Evolutionary conservation across 345 rosid genomes (phyloP), one percentile per base, ranked within the genome.

Genomic region (Leavenworthia alabamica): DNA sequence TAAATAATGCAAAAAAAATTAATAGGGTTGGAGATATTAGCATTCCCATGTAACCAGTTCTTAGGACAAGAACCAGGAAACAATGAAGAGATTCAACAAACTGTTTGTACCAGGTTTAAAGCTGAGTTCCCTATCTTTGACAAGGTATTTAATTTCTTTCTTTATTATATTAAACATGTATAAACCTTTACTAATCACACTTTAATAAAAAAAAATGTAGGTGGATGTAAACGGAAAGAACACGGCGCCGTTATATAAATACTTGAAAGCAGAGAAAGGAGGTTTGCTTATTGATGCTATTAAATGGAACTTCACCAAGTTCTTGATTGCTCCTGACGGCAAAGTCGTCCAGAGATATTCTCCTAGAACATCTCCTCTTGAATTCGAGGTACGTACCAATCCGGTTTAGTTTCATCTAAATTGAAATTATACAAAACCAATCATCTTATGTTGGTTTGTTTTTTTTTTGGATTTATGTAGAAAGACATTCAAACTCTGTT

Each of bases 1-100:
- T 2, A n/a, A 14, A 15, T 22, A 5, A 4, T 22, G 3, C 9
- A 37, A 41, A 11, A 37, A 56, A 20, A 37, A 6, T 26, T n/a
- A 27, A 60, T 14, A 91, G 98, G 92, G 12, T 76, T 91, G 66
- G 96, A 88, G 78, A 84, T 91, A 77, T 67, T 88, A 41, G 95
- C 92, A 59, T 91, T 88, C 73, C 96, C 98, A 4, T 91, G 98
- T 83, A 91, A 91, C 78, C 98, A 88, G 76, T 91, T 91, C 75
- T 80, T 70, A 1, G 86, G 92, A 47, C 98, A 91, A 75, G 98
- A 91, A 65, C 98, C 92, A n/a, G 98, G 96, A 52, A 82, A 39
- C 77, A 91, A 79, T 66, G 92, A 84, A 71, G 84, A 86, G 68
- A 91, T 91, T 66, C 82, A 88, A 62, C 92, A 88, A 70, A 75